phyloP scores from a whole-genome alignment of 2,329 filamentous ascomycete genomes.

The Botryotinia narcissicola region DNA sequence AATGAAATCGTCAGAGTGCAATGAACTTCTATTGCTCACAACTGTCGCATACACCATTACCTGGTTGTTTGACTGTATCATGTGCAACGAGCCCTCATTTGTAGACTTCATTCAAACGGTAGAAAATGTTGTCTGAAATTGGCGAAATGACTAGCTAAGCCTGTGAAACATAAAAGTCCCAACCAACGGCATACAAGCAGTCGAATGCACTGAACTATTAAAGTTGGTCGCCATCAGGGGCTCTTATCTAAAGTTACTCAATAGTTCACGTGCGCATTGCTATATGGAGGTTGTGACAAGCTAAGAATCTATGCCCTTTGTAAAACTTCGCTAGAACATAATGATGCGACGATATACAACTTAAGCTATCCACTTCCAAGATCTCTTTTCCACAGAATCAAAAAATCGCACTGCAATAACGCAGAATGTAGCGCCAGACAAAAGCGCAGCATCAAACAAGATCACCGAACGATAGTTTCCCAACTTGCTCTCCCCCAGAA shows the following conservation, averaged over 20 bases:
- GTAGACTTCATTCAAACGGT: not conserved
- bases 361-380: constrained; percentile 44
- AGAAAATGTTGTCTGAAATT: not conserved
- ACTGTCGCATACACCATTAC: not conserved
- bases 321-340: not conserved
- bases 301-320: not conserved
- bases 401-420: constrained; percentile 45
- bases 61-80: not conserved
- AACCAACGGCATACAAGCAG: not conserved
- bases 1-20: not conserved
- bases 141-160: not conserved
- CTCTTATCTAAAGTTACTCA: not conserved
- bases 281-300: not conserved
- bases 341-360: not conserved
- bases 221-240: not conserved
- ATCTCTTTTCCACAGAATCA: constrained; percentile 41
- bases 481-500: constrained; percentile 40
- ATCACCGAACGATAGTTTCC: constrained; percentile 42
- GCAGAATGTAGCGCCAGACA: constrained; percentile 42
- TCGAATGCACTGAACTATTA: not conserved
- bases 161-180: not conserved
- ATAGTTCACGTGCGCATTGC: not conserved
- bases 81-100: not conserved
- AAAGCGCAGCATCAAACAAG: constrained; percentile 41
- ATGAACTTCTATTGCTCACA: not conserved